These are phyloP conservation scores for Conticribra weissflogii DNA, from an alignment of 108 stramenopile genomes.

Conservation along the genomic window DNA sequence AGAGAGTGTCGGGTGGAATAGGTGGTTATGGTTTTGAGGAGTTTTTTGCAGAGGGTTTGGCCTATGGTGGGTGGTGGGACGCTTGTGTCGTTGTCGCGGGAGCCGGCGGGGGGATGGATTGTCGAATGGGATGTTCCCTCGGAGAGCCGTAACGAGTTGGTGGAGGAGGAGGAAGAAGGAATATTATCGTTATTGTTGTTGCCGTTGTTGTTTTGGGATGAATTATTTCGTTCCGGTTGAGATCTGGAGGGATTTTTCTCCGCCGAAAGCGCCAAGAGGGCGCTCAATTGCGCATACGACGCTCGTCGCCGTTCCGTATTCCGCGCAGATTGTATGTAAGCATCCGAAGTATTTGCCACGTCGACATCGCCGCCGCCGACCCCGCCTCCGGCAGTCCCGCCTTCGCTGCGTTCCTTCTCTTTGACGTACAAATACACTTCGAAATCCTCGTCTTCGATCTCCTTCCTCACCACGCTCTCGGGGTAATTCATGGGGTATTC, in stretches of 20 bases:
- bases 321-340: no score
- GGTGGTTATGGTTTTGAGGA: constrained; percentile 49
- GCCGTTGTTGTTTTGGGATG: constrained; percentile 2
- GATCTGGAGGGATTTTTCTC: constrained; percentile 51
- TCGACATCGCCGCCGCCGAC: neutral
- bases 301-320: constrained; percentile 43
- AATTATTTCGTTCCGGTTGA: constrained; percentile 23
- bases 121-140: constrained; percentile 5
- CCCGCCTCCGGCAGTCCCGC: neutral
- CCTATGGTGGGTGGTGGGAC: constrained; percentile 19
- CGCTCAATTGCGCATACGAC: constrained; percentile 66
- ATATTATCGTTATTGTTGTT: constrained; percentile 6
- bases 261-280: constrained; percentile 57
- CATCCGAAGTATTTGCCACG: no score
- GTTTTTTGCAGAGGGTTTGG: constrained; percentile 48
- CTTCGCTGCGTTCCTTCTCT: neutral
- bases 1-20: constrained; percentile 48
- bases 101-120: neutral
- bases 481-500: constrained; percentile 56
- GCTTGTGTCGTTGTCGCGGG: neutral
- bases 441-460: constrained; percentile 65
- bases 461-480: constrained; percentile 42
- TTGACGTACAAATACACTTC: constrained; percentile 53
- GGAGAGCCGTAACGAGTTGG: neutral
- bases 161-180: neutral